phyloP scores from a whole-genome alignment of 2,329 filamentous ascomycete genomes.

The Zasmidium cellare region DNA sequence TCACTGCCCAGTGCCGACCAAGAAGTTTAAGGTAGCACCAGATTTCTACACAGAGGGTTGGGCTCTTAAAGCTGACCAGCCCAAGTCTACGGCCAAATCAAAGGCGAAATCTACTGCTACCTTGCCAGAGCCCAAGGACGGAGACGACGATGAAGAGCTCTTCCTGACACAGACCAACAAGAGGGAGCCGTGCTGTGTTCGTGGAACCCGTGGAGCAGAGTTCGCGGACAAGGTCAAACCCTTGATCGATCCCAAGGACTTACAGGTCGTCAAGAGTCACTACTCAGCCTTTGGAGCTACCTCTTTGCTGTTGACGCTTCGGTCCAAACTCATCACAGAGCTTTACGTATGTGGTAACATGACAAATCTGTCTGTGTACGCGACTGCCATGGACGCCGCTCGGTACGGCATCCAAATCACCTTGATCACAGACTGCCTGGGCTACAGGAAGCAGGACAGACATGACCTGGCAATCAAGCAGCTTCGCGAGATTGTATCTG shows the following conservation, averaged over 20 bases:
- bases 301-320: constrained; percentile 70
- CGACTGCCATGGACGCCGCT: constrained; percentile 87
- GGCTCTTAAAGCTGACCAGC: constrained; percentile 3
- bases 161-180: constrained; percentile 43
- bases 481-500: constrained; percentile 74
- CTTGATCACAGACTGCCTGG: constrained; percentile 84
- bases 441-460: constrained; percentile 68
- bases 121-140: constrained; percentile 13
- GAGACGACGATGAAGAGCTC: constrained; percentile 46
- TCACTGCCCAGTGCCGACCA: background rate
- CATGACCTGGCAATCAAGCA: constrained; percentile 70
- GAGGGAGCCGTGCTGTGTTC: constrained; percentile 44
- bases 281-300: constrained; percentile 86
- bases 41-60: background rate
- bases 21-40: constrained; percentile 16
- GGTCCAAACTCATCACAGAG: constrained; percentile 85
- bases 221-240: constrained; percentile 52
- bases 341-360: constrained; percentile 85
- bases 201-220: constrained; percentile 48
- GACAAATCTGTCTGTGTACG: constrained; percentile 85
- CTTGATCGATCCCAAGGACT: constrained; percentile 54
- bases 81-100: background rate
- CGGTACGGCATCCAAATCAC: constrained; percentile 85
- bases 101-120: constrained; percentile 5
- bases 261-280: constrained; percentile 66